Percentiles rank a stretch among this genome's conserved stretches.
Evolutionary conservation across 345 rosid species (phyloP).

Genomic region (Noccaea bulbosa): DNA sequence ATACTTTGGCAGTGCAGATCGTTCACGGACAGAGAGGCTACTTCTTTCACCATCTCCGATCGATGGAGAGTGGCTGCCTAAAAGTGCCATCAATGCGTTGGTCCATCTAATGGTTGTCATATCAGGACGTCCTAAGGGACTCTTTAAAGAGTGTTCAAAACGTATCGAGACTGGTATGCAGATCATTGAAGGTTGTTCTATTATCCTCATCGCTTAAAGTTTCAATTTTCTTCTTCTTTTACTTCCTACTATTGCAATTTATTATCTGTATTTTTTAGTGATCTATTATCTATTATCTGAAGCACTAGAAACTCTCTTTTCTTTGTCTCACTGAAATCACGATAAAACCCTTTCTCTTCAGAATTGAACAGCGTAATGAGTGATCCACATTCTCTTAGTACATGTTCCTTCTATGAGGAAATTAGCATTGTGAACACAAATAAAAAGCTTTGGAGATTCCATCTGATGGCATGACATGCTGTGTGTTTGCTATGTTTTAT

Average conservation of each 20-base stretch:
- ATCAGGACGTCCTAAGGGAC: slow-evolving; percentile 93
- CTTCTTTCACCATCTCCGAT: slow-evolving; percentile 85
- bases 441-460: slow-evolving; percentile 19
- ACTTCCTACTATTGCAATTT: background rate
- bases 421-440: slow-evolving; percentile 6
- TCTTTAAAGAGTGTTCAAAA: slow-evolving; percentile 87
- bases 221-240: background rate
- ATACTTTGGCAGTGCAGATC: slow-evolving; percentile 60
- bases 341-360: background rate
- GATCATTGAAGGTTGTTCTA: slow-evolving; percentile 63
- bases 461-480: slow-evolving; percentile 23
- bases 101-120: slow-evolving; percentile 91
- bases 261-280: too few species aligned
- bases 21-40: slow-evolving; percentile 69
- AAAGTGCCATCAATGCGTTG: slow-evolving; percentile 83
- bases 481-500: slow-evolving; percentile 38
- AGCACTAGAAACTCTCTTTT: background rate
- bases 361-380: background rate
- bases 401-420: background rate
- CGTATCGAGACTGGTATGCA: slow-evolving; percentile 89
- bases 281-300: background rate
- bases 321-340: slow-evolving; percentile 12
- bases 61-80: slow-evolving; percentile 96
- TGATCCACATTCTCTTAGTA: slow-evolving; percentile 10
- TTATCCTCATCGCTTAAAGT: background rate